Percentiles rank a stretch among this genome's conserved stretches.
phyloP scores from a whole-genome alignment of 1,284 basidiomycete species.

The Cystobasidiaceae sp. region DNA sequence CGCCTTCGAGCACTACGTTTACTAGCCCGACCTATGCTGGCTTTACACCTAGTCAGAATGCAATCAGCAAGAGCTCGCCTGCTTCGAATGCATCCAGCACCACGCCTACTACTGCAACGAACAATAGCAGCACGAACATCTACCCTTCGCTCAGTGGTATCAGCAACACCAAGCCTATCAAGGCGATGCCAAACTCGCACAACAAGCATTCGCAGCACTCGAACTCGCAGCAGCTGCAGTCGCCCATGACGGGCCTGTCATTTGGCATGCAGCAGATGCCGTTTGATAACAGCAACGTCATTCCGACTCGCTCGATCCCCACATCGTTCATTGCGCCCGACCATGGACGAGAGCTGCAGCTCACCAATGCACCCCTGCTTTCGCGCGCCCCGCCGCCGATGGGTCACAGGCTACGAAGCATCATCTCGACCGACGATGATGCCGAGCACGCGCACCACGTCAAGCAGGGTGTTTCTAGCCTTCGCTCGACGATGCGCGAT shows the following conservation, averaged over 20 bases:
- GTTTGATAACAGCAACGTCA: constrained; percentile 4
- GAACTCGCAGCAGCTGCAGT: too few relatives aligned
- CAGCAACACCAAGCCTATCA: too few relatives aligned
- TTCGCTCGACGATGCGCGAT: constrained; percentile 24
- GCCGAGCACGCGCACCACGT: background rate
- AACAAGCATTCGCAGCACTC: too few relatives aligned
- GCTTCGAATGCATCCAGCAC: background rate
- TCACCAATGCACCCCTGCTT: constrained; percentile 12
- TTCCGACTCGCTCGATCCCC: constrained; percentile 13
- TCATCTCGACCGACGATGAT: background rate
- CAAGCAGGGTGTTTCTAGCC: constrained; percentile 15
- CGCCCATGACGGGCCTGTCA: constrained; percentile 1
- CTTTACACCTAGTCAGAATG: background rate
- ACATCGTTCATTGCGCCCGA: constrained; percentile 28
- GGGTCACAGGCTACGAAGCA: background rate
- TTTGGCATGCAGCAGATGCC: constrained; percentile 8
- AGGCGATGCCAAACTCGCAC: too few relatives aligned
- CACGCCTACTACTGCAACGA: background rate
- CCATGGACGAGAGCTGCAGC: background rate
- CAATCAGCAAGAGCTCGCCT: background rate
- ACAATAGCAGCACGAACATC: background rate
- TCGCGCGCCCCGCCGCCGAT: constrained; percentile 15
- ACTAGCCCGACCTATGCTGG: background rate
- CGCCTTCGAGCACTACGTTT: background rate
- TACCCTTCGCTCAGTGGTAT: constrained; percentile 21